A percentile compares a stretch with the other conserved stretches of the same genome.
These are phyloP conservation scores for Batkoa obscura DNA, from an alignment of 371 early-diverging fungal species.

Conservation along the genomic window DNA sequence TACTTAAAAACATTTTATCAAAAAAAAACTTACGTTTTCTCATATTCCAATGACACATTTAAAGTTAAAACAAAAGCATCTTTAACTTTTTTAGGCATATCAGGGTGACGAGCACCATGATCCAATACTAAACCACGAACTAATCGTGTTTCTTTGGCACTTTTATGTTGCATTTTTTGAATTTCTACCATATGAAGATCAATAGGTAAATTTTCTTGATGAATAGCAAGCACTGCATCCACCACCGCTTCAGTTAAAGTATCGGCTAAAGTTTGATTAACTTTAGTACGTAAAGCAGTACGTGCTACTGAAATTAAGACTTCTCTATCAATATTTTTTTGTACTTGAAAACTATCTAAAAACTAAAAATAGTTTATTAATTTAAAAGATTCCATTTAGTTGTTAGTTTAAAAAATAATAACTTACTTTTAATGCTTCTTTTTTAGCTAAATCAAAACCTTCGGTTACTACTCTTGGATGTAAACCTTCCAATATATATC, in stretches of 20 bases:
- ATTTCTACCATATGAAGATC: conserved; percentile 99
- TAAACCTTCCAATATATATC: conserved; percentile 91
- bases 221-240: conserved; percentile 84
- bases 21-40: conserved; percentile 60
- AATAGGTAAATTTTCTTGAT: conserved; percentile 58
- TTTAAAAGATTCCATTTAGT: neutral
- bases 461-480: conserved; percentile 93
- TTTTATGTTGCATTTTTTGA: conserved; percentile 99
- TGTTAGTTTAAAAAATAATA: neutral
- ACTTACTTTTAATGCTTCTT: conserved; percentile 66
- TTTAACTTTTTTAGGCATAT: conserved; percentile 95
- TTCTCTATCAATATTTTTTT: conserved; percentile 71
- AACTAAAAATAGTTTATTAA: conserved; percentile 28
- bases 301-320: conserved; percentile 81
- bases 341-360: conserved; percentile 65
- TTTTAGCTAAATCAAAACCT: conserved; percentile 91
- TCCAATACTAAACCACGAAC: conserved; percentile 98
- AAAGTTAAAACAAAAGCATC: conserved; percentile 89
- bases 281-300: conserved; percentile 91
- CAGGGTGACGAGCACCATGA: conserved; percentile 98
- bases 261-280: conserved; percentile 76
- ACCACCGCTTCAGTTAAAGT: conserved; percentile 89
- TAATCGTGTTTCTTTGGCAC: conserved; percentile 82
- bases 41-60: conserved; percentile 99
- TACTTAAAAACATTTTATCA: neutral